Evolutionary conservation across 805 yeast species (phyloP).

Genomic region (Starmerella scarabaei): DNA sequence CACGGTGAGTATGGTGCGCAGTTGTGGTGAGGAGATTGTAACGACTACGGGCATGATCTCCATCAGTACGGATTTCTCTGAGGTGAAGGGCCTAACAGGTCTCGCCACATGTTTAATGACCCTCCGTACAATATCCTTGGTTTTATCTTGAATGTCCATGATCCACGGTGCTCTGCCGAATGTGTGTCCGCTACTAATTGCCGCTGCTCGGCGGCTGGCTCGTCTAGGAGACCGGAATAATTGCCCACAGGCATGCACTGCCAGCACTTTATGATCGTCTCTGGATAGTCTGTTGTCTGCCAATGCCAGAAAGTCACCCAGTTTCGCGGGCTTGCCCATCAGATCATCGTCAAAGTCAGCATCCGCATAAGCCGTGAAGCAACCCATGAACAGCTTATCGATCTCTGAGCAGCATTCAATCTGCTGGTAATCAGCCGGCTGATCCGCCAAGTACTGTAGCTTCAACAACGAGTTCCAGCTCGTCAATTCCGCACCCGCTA

Average conservation of each 20-base stretch:
- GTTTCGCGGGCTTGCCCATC: conserved; percentile 33
- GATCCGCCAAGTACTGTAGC: conserved; percentile 45
- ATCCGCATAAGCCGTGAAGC: conserved; percentile 53
- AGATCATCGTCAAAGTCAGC: conserved; percentile 50
- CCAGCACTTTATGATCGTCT: conserved; percentile 14
- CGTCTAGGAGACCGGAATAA: conserved; percentile 34
- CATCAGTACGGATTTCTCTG: conserved; percentile 7
- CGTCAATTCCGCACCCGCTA: conserved; percentile 3
- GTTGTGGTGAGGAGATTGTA: conserved; percentile 21
- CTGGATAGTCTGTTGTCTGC: conserved; percentile 35
- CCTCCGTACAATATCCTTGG: conserved; percentile 25
- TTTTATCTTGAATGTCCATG: conserved; percentile 24
- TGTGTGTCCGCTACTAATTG: conserved; percentile 4
- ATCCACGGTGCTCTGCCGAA: conserved; percentile 16
- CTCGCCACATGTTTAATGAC: conserved; percentile 19
- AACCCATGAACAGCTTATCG: conserved; percentile 54
- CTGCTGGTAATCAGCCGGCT: conserved; percentile 35
- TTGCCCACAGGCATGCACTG: conserved; percentile 45
- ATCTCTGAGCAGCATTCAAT: conserved; percentile 37
- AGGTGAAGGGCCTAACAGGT: conserved; percentile 11
- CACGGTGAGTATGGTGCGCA: conserved; percentile 11
- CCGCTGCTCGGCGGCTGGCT: conserved; percentile 18
- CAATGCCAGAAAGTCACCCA: conserved; percentile 68
- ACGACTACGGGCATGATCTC: conserved; percentile 27
- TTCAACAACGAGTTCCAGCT: conserved; percentile 45